Conservation (phyloP, 352 stramenopile species). For the Phytophthora pseudosyringae region DNA sequence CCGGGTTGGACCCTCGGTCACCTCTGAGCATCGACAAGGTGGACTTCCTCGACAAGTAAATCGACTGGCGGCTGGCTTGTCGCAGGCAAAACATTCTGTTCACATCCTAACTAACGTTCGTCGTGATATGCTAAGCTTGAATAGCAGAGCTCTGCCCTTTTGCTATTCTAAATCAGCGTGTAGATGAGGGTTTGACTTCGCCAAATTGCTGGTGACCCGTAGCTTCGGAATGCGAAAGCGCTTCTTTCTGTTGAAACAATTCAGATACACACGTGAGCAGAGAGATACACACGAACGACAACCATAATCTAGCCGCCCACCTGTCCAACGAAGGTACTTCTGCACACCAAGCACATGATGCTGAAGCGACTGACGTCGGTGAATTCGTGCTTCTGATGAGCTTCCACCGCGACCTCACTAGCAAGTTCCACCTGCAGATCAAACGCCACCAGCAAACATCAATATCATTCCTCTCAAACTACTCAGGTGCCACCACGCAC, state of each 20-base stretch:
- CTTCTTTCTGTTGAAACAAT: slow-evolving; percentile 47
- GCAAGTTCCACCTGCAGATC: slow-evolving; percentile 62
- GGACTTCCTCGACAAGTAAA: slow-evolving; percentile 36
- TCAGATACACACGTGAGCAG: slow-evolving; percentile 11
- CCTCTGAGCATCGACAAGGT: slow-evolving; percentile 46
- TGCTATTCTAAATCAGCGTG: slow-evolving; percentile 16
- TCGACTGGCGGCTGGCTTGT: background rate
- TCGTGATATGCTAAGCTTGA: background rate
- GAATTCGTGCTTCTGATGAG: slow-evolving; percentile 87
- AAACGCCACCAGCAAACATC: background rate
- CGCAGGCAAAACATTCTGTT: background rate
- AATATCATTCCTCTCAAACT: background rate
- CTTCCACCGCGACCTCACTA: slow-evolving; percentile 82
- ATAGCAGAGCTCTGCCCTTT: slow-evolving; percentile 4
- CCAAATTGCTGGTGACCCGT: slow-evolving; percentile 82
- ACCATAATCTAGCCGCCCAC: slow-evolving; percentile 24
- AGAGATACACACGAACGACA: background rate
- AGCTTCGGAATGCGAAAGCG: slow-evolving; percentile 59
- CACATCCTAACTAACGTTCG: slow-evolving; percentile 11
- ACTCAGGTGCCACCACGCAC: slow-evolving; percentile 37
- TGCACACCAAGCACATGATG: slow-evolving; percentile 77
- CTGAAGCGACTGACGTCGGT: slow-evolving; percentile 77
- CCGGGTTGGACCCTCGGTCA: slow-evolving; percentile 39
- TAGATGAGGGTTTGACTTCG: slow-evolving; percentile 50
- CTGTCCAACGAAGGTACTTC: slow-evolving; percentile 68